Evolutionary conservation across 345 rosid genomes (phyloP).

Genomic region (Syzygium aromaticum): DNA sequence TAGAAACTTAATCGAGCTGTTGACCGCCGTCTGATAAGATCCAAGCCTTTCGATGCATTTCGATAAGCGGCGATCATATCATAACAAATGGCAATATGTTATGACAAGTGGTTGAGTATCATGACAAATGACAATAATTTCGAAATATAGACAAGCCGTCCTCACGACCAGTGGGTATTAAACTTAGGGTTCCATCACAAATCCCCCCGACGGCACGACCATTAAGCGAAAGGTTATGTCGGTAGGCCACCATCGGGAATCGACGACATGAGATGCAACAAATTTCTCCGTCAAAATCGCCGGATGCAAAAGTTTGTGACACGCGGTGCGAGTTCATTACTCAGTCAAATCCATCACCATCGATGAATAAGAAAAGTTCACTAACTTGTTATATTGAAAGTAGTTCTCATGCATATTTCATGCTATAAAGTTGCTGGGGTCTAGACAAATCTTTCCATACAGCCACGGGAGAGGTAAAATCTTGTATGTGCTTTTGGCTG

Average conservation of each 20-base stretch:
- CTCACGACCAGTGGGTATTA: neutral
- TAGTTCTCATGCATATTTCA: neutral
- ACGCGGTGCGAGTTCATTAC: neutral
- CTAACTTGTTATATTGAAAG: neutral
- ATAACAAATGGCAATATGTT: neutral
- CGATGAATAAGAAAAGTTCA: neutral
- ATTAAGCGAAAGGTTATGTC: fast-evolving
- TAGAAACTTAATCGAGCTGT: neutral
- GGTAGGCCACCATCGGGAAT: fast-evolving
- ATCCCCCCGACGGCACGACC: fast-evolving
- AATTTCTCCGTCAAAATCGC: neutral
- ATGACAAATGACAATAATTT: neutral
- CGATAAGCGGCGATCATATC: neutral
- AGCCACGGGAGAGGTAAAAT: neutral
- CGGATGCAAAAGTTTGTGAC: neutral
- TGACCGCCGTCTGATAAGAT: neutral
- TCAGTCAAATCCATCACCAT: neutral
- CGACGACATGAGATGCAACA: fast-evolving
- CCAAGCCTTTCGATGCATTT: neutral
- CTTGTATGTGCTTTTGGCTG: neutral
- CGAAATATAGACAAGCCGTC: neutral
- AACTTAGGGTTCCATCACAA: neutral
- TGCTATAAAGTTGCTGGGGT: neutral
- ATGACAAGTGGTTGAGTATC: neutral
- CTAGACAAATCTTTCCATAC: neutral